phyloP scores from a whole-genome alignment of 2,329 filamentous ascomycete species.

The Hirsutella thompsonii region DNA sequence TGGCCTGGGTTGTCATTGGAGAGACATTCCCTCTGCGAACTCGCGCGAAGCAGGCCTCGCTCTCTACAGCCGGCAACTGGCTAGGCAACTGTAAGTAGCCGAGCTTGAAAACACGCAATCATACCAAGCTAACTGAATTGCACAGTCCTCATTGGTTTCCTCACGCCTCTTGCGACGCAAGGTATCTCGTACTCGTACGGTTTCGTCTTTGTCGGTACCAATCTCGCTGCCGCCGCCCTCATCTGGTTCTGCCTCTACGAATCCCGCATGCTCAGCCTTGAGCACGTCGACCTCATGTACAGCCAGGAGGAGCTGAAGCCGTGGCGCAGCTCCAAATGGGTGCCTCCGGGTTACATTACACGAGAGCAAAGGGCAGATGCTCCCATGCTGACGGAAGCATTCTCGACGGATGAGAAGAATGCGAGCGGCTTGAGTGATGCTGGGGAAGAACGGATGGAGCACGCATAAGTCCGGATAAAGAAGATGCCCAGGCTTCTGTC shows the following conservation, averaged over 20 bases:
- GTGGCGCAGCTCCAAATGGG: slow-evolving; percentile 45
- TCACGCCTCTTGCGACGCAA: slow-evolving; percentile 51
- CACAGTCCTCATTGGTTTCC: slow-evolving; percentile 50
- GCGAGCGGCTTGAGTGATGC: slow-evolving; percentile 3
- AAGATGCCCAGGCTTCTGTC: not conserved
- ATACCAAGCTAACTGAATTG: slow-evolving; percentile 4
- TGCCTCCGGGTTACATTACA: slow-evolving; percentile 29
- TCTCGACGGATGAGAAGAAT: slow-evolving; percentile 3
- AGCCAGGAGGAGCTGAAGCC: slow-evolving; percentile 43
- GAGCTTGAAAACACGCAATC: not conserved
- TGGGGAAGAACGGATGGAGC: slow-evolving; percentile 2
- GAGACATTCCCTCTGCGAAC: slow-evolving; percentile 51
- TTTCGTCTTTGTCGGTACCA: slow-evolving; percentile 52
- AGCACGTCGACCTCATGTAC: slow-evolving; percentile 63
- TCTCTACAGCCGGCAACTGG: slow-evolving; percentile 43
- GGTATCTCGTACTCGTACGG: slow-evolving; percentile 51
- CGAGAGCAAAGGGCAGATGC: slow-evolving; percentile 19
- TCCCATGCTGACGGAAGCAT: not conserved
- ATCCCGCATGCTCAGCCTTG: slow-evolving; percentile 50
- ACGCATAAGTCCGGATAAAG: not conserved
- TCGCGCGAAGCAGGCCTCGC: slow-evolving; percentile 38
- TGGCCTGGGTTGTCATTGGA: slow-evolving; percentile 55
- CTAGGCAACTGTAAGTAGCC: slow-evolving; percentile 39
- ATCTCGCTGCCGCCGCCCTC: slow-evolving; percentile 41
- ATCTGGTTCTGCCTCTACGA: slow-evolving; percentile 63